Conservation (phyloP, 495 filamentous ascomycete species). For the Saxophila tyrrhenica region DNA sequence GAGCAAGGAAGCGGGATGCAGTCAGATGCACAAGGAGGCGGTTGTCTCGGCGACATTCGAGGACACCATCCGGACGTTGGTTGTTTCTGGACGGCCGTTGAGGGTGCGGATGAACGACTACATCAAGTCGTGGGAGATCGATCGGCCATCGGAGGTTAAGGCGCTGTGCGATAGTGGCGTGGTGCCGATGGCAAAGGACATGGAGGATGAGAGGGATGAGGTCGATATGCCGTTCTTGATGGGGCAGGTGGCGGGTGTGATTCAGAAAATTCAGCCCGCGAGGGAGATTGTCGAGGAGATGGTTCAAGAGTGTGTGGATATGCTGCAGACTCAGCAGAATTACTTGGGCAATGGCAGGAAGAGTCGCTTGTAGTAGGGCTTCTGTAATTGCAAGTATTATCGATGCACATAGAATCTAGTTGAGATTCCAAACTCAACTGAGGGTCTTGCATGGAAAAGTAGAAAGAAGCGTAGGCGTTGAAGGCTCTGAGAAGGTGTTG, state of each 20-base stretch:
- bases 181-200: constrained; percentile 67
- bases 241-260: constrained; percentile 79
- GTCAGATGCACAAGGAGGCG: constrained; percentile 63
- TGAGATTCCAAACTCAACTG: no score
- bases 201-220: constrained; percentile 62
- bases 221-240: constrained; percentile 78
- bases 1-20: constrained; percentile 61
- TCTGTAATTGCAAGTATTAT: no score
- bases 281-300: constrained; percentile 73
- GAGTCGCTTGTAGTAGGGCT: constrained; percentile 8
- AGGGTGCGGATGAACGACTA: constrained; percentile 74
- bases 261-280: constrained; percentile 66
- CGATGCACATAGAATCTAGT: no score
- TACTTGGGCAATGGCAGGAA: constrained; percentile 30
- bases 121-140: constrained; percentile 60
- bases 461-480: no score
- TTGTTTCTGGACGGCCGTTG: constrained; percentile 67
- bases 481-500: no score
- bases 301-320: constrained; percentile 64
- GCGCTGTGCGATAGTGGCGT: constrained; percentile 60
- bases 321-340: constrained; percentile 46
- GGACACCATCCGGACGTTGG: constrained; percentile 67
- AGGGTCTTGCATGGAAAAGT: no score
- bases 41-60: constrained; percentile 66
- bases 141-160: constrained; percentile 55